A percentile compares a stretch with the other conserved stretches of the same genome.
Evolutionary conservation across 306 rosid species (phyloP).

Genomic region (Lablab purpureus): DNA sequence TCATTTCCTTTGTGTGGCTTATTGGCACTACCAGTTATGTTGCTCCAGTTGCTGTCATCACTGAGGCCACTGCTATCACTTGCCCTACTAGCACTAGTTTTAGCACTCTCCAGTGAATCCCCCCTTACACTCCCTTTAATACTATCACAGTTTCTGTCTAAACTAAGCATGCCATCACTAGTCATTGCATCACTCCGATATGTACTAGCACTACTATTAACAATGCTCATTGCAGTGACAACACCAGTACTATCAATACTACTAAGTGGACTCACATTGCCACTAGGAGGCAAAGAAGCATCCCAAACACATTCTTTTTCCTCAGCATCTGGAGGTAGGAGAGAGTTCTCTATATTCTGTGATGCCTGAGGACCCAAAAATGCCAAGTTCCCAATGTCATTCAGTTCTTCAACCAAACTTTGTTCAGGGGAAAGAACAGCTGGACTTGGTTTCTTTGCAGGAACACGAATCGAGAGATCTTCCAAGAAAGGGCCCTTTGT

Average conservation of each 20-base stretch:
- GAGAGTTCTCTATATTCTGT: slow-evolving; percentile 71
- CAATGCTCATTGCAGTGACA: slow-evolving; percentile 93
- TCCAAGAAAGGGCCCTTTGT: slow-evolving; percentile 84
- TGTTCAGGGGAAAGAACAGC: slow-evolving; percentile 70
- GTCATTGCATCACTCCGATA: slow-evolving; percentile 82
- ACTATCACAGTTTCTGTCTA: slow-evolving; percentile 85
- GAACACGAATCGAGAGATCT: slow-evolving; percentile 81
- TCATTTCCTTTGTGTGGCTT: slow-evolving; percentile 99
- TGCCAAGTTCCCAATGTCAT: slow-evolving; percentile 59
- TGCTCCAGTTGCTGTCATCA: slow-evolving; percentile 99
- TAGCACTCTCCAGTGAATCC: slow-evolving; percentile 96
- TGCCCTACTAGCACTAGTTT: slow-evolving; percentile 90
- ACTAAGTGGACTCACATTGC: slow-evolving; percentile 96
- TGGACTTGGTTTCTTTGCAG: slow-evolving; percentile 65
- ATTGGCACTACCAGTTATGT: slow-evolving; percentile 94
- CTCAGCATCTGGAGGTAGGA: slow-evolving; percentile 79
- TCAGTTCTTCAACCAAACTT: slow-evolving; percentile 68
- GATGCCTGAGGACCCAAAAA: slow-evolving; percentile 67
- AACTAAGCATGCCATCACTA: slow-evolving; percentile 91
- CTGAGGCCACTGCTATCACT: slow-evolving; percentile 98
- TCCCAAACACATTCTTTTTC: slow-evolving; percentile 99
- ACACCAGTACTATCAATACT: slow-evolving; percentile 94
- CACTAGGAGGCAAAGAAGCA: slow-evolving; percentile 99
- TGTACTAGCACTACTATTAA: slow-evolving; percentile 89
- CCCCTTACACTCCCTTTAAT: slow-evolving; percentile 87